phyloP scores from a whole-genome alignment of 2,329 filamentous ascomycete genomes.

The Aspergillus flavus region DNA sequence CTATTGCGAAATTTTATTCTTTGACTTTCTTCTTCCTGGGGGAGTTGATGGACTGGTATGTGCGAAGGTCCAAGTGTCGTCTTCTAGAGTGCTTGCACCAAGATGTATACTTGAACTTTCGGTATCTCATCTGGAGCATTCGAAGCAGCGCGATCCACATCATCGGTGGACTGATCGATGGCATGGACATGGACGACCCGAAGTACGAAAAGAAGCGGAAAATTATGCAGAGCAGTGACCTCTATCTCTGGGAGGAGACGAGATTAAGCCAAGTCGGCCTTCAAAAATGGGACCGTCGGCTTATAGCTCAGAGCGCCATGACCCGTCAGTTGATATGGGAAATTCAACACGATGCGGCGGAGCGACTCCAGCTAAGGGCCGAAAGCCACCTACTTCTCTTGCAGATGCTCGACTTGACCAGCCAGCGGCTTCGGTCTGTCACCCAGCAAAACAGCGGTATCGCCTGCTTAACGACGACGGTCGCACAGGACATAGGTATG shows the following conservation, averaged over 20 bases:
- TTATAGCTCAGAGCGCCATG: slow-evolving; percentile 38
- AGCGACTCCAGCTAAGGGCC: slow-evolving; percentile 29
- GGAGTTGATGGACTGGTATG: slow-evolving; percentile 44
- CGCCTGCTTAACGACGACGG: slow-evolving; percentile 34
- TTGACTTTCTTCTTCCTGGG: slow-evolving; percentile 40
- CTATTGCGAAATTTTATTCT: slow-evolving; percentile 36
- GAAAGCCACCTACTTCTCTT: slow-evolving; percentile 31
- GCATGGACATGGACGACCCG: slow-evolving; percentile 29
- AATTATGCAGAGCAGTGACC: slow-evolving; percentile 23
- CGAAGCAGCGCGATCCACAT: slow-evolving; percentile 27
- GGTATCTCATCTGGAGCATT: slow-evolving; percentile 35
- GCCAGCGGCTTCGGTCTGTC: slow-evolving; percentile 26
- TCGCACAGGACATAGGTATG: slow-evolving; percentile 36
- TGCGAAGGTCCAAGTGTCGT: slow-evolving; percentile 36
- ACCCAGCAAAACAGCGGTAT: slow-evolving; percentile 32
- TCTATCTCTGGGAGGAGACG: slow-evolving; percentile 33
- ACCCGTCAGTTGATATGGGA: slow-evolving; percentile 42
- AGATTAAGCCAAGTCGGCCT: slow-evolving; percentile 37
- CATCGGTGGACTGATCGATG: slow-evolving; percentile 19
- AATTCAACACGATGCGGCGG: slow-evolving; percentile 36
- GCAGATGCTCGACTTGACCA: slow-evolving; percentile 29
- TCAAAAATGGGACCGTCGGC: slow-evolving; percentile 33
- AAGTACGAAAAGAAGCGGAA: slow-evolving; percentile 18
- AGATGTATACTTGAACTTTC: slow-evolving; percentile 38
- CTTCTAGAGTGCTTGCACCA: slow-evolving; percentile 39